Conservation (phyloP, 1,284 basidiomycete genomes). For the Moesziomyces globuligerus region DNA sequence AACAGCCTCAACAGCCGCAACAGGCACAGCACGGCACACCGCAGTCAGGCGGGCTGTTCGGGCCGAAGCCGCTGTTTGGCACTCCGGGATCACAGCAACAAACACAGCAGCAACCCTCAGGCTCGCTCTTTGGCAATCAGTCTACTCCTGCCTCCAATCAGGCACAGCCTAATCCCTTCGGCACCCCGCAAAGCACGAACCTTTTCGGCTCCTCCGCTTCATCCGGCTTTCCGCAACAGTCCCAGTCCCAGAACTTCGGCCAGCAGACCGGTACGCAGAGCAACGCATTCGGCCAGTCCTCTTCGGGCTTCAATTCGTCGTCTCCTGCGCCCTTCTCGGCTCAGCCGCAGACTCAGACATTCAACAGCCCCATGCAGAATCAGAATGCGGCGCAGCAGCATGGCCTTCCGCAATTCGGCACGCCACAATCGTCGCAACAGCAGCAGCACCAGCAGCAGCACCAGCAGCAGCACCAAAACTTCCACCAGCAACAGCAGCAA, state of each 20-base stretch:
- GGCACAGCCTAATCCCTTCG: slow-evolving; percentile 21
- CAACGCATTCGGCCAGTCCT: slow-evolving; percentile 18
- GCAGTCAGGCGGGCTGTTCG: slow-evolving; percentile 24
- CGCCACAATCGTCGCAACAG: slow-evolving; percentile 20
- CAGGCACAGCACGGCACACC: slow-evolving; percentile 22
- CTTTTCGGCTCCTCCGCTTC: slow-evolving; percentile 21
- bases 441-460: slow-evolving; percentile 24
- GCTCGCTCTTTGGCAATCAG: slow-evolving; percentile 28
- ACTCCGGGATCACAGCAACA: slow-evolving; percentile 28
- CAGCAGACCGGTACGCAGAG: slow-evolving; percentile 15
- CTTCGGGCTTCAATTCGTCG: slow-evolving; percentile 18
- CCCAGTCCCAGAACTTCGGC: slow-evolving; percentile 10
- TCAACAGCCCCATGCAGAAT: slow-evolving; percentile 28
- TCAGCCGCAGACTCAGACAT: slow-evolving; percentile 23
- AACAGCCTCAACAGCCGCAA: slow-evolving; percentile 27
- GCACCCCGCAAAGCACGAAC: slow-evolving; percentile 32
- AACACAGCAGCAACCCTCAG: slow-evolving; percentile 17
- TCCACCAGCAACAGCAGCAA: slow-evolving; percentile 12
- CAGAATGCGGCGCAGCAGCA: slow-evolving; percentile 18
- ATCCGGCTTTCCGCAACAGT: slow-evolving; percentile 19
- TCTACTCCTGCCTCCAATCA: slow-evolving; percentile 11
- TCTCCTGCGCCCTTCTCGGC: slow-evolving; percentile 27
- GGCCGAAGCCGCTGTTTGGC: slow-evolving; percentile 51
- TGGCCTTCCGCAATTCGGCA: slow-evolving; percentile 10
- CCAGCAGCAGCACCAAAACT: slow-evolving; percentile 22